A percentile compares a stretch with the other conserved stretches of the same genome.
Conservation (phyloP, 1,139 yeast species). For the Suhomyces anneliseae region DNA sequence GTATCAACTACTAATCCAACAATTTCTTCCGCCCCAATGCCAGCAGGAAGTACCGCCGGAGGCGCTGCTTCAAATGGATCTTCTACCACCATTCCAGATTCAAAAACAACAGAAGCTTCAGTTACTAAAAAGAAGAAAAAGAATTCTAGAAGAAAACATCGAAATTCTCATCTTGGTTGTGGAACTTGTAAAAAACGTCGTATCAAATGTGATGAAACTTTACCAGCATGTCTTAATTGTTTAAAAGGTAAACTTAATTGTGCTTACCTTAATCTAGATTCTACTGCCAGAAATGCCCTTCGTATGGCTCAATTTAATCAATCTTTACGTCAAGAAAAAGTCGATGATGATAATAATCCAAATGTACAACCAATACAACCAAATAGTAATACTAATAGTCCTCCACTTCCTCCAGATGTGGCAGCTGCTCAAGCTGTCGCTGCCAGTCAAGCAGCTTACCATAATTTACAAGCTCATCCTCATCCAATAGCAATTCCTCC, state of each 20-base stretch:
- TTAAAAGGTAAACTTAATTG: slow-evolving; percentile 57
- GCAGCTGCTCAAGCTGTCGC: slow-evolving; percentile 6
- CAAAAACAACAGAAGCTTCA: slow-evolving; percentile 10
- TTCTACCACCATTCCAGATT: slow-evolving; percentile 10
- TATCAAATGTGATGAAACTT: slow-evolving; percentile 66
- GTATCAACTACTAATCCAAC: not conserved
- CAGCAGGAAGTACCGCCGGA: slow-evolving; percentile 9
- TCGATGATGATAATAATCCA: slow-evolving; percentile 10
- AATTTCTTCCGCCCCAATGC: not conserved
- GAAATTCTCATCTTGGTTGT: slow-evolving; percentile 65
- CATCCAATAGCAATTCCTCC: slow-evolving; percentile 7
- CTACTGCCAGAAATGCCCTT: slow-evolving; percentile 50
- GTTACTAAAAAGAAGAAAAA: slow-evolving; percentile 31
- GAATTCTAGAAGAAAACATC: slow-evolving; percentile 58
- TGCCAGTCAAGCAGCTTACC: slow-evolving; percentile 2
- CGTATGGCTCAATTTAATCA: slow-evolving; percentile 54
- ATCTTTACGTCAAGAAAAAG: slow-evolving; percentile 36
- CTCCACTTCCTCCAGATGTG: slow-evolving; percentile 2
- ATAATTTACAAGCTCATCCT: slow-evolving; percentile 4
- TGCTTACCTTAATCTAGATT: slow-evolving; percentile 53
- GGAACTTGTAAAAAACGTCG: slow-evolving; percentile 66
- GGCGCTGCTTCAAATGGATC: slow-evolving; percentile 11
- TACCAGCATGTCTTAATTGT: slow-evolving; percentile 63
- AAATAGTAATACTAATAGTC: slow-evolving; percentile 7
- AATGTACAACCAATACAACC: slow-evolving; percentile 1